Conservation (phyloP, 2,329 filamentous ascomycete genomes). For the Aureobasidium subglaciale region DNA sequence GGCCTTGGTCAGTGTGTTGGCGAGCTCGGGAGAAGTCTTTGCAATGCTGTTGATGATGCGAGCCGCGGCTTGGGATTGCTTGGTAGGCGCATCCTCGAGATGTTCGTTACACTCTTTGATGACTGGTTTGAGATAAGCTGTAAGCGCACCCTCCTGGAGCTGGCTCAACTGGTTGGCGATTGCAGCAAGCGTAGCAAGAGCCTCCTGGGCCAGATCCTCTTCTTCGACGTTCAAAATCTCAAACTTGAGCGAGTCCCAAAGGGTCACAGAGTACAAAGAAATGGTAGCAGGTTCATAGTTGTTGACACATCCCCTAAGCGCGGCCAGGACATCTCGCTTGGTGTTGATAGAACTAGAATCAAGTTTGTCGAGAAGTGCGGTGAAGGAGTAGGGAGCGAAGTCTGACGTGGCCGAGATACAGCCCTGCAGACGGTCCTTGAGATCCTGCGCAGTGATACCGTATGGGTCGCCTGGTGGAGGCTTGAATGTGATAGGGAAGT, state of each 20-base stretch:
- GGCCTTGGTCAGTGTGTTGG: conserved; percentile 49
- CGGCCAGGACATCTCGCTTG: conserved; percentile 60
- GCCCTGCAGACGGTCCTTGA: conserved; percentile 57
- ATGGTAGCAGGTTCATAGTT: conserved; percentile 54
- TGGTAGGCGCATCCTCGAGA: conserved; percentile 60
- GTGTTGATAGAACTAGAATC: conserved; percentile 63
- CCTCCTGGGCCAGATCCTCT: conserved; percentile 55
- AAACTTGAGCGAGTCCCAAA: conserved; percentile 64
- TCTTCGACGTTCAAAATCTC: conserved; percentile 62
- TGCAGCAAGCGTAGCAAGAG: conserved; percentile 47
- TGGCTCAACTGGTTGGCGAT: conserved; percentile 51
- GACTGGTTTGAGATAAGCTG: conserved; percentile 52
- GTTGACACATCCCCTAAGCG: conserved; percentile 53
- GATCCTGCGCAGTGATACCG: conserved; percentile 60
- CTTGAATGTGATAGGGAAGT: conserved; percentile 65
- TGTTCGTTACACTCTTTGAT: conserved; percentile 63
- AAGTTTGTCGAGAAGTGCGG: conserved; percentile 60
- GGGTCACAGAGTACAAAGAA: conserved; percentile 55
- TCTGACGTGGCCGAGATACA: conserved; percentile 56
- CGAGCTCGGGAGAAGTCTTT: conserved; percentile 47
- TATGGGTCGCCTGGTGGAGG: conserved; percentile 64
- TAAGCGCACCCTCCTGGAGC: conserved; percentile 41
- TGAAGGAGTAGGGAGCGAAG: conserved; percentile 61
- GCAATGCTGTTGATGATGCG: conserved; percentile 53
- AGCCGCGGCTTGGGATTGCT: conserved; percentile 58